Conservation (phyloP, 495 filamentous ascomycete genomes). For the Tuber calosporum region DNA sequence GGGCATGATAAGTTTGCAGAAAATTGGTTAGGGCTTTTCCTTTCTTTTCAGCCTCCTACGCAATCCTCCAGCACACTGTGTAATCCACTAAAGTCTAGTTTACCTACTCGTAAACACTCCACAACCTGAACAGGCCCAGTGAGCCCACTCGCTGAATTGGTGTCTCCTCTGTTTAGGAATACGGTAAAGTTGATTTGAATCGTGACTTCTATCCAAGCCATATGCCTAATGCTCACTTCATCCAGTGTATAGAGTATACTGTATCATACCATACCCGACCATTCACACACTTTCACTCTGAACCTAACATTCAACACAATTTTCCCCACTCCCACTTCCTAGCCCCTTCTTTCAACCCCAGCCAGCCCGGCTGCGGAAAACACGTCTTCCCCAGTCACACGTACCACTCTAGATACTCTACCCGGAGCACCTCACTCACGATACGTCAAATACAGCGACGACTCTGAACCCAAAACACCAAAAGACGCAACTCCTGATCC, state of each 20-base stretch:
- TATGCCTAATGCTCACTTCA: background rate
- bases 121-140: background rate
- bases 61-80: constrained; percentile 18
- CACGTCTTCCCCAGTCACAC: background rate
- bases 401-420: constrained; percentile 2
- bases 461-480: background rate
- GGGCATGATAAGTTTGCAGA: background rate
- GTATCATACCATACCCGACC: too few relatives aligned
- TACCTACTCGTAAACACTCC: background rate
- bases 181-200: too few relatives aligned
- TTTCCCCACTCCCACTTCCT: background rate
- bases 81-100: background rate
- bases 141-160: background rate
- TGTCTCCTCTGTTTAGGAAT: too few relatives aligned
- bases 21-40: background rate
- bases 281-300: background rate
- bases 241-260: background rate
- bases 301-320: background rate
- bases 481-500: background rate
- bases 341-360: background rate
- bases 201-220: background rate
- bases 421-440: background rate
- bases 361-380: background rate
- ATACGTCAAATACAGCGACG: constrained; percentile 3
- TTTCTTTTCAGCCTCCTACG: constrained; percentile 35